These are phyloP conservation scores for Botrytis squamosa DNA, from an alignment of 2,329 filamentous ascomycete genomes.

Conservation along the genomic window DNA sequence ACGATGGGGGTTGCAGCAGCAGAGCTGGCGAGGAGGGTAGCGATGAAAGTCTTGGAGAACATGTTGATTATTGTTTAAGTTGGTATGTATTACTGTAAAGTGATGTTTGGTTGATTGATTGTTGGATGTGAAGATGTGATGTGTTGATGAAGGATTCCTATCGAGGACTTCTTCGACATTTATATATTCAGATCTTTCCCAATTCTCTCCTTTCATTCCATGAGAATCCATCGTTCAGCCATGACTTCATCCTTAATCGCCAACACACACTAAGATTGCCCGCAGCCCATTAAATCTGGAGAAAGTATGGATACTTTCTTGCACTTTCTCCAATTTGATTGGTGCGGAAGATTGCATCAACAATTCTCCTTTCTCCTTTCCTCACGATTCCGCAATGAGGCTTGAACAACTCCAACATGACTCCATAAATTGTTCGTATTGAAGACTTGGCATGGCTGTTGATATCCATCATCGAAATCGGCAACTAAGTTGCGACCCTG, in stretches of 20 bases:
- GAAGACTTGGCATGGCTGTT: neutral
- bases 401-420: neutral
- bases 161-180: constrained; percentile 3
- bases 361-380: constrained; percentile 5
- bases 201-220: neutral
- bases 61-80: constrained; percentile 16
- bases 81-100: constrained; percentile 3
- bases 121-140: neutral
- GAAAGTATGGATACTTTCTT: neutral
- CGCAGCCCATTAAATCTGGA: neutral
- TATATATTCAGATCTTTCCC: constrained; percentile 11
- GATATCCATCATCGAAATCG: neutral
- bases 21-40: constrained; percentile 20
- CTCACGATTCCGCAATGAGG: neutral
- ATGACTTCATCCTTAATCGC: constrained; percentile 7
- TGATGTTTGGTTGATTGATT: neutral
- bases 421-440: constrained; percentile 14
- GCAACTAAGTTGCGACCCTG: neutral
- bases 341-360: constrained; percentile 6
- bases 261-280: neutral
- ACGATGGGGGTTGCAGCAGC: constrained; percentile 20
- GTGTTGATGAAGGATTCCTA: neutral
- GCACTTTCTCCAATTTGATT: neutral
- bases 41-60: constrained; percentile 24
- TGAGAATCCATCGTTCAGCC: neutral